Evolutionary conservation across 371 early-diverging fungal species (phyloP).

Genomic region (Mortierella sp.): DNA sequence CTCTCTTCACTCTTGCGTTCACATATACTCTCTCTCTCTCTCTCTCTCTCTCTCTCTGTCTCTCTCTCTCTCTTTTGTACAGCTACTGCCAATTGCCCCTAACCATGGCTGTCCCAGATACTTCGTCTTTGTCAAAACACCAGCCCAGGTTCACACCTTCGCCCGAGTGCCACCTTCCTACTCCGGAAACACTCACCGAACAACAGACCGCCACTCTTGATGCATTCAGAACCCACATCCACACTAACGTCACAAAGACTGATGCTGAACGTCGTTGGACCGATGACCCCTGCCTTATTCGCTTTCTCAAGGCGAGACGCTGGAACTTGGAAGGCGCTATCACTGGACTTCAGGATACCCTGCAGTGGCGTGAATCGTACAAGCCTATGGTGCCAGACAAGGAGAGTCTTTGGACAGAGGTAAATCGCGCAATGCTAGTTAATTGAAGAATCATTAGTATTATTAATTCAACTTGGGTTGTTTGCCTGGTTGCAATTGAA

Average conservation of each 20-base stretch:
- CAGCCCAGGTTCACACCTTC: conserved; percentile 38
- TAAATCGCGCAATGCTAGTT: conserved; percentile 20
- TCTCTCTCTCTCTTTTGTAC: no score
- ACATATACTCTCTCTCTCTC: no score
- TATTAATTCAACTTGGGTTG: neutral
- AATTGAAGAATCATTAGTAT: neutral
- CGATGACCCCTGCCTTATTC: conserved; percentile 68
- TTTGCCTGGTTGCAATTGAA: neutral
- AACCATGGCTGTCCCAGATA: conserved; percentile 10
- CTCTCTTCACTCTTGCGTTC: neutral
- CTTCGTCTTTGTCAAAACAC: neutral
- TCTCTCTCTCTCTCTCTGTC: conserved; percentile 1
- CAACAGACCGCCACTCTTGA: conserved; percentile 62
- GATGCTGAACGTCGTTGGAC: conserved; percentile 67
- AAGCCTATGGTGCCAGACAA: conserved; percentile 80
- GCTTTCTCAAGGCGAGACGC: conserved; percentile 85
- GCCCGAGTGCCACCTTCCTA: conserved; percentile 20
- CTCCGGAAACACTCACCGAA: conserved; percentile 55
- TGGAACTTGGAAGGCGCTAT: conserved; percentile 76
- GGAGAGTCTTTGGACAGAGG: conserved; percentile 81
- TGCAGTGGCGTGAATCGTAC: conserved; percentile 84
- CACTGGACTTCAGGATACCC: conserved; percentile 73
- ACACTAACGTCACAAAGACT: conserved; percentile 63
- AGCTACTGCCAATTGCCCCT: neutral
- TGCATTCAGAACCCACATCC: conserved; percentile 62